Percentiles rank a stretch among this genome's conserved stretches.
Evolutionary conservation across 164 flowering plant species (phyloP).

Genomic region (Buxus sempervirens): DNA sequence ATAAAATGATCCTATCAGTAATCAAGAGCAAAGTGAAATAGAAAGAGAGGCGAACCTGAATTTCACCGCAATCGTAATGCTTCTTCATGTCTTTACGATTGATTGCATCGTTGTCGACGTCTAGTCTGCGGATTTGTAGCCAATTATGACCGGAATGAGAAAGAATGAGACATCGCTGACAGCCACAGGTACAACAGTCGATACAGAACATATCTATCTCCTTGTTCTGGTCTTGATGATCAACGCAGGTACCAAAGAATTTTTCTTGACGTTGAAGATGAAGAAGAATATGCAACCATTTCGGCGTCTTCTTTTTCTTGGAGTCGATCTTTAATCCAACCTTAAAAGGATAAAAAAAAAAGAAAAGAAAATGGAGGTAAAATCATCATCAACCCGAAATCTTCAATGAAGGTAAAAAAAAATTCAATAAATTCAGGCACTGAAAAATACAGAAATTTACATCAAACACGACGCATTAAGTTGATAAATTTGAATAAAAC

Average conservation of each 20-base stretch:
- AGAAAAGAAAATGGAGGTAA: neutral
- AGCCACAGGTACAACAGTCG: slow-evolving; percentile 44
- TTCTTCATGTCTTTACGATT: slow-evolving; percentile 60
- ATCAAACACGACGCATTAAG: too few species aligned
- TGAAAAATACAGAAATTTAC: too few species aligned
- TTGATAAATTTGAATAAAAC: too few species aligned
- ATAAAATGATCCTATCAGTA: too few species aligned
- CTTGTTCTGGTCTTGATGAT: slow-evolving; percentile 31
- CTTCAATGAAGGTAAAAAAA: too few species aligned
- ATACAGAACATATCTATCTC: slow-evolving; percentile 66
- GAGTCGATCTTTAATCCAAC: slow-evolving; percentile 8
- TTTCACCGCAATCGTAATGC: slow-evolving; percentile 54
- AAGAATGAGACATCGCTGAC: slow-evolving; percentile 51
- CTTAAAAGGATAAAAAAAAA: neutral
- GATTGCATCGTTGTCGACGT: slow-evolving; percentile 70
- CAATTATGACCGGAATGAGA: slow-evolving; percentile 33
- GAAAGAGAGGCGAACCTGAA: slow-evolving; percentile 48
- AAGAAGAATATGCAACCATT: slow-evolving; percentile 19
- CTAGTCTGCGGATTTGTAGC: slow-evolving; percentile 66
- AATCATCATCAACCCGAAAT: too few species aligned
- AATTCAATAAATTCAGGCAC: too few species aligned
- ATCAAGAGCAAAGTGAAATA: too few species aligned
- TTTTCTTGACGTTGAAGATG: slow-evolving; percentile 14
- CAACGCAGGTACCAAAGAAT: slow-evolving; percentile 19
- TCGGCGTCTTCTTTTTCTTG: slow-evolving; percentile 6